Base-by-base conservation (phyloP, 2,329 filamentous ascomycete species). In the Trichoderma pleuroti region DNA sequence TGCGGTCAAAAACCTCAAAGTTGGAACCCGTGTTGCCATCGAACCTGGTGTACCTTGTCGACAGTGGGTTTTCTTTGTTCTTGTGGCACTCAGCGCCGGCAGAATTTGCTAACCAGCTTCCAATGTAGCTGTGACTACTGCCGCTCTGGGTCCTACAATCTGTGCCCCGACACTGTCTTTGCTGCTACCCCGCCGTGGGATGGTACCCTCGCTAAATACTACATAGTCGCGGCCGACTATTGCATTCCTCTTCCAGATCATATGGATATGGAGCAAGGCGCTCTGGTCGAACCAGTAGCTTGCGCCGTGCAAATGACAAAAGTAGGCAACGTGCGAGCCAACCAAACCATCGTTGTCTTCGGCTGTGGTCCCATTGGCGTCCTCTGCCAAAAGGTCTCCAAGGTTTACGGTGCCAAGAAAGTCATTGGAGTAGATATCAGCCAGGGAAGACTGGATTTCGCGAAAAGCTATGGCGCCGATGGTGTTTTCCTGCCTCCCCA, bases 291-390 rank as follows among this genome's bases (percentile, higher is more conserved):
- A 21, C 42, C 42, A 46, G 42, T 46, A 11, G 42, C 42, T 46
- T 46, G 42, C 16, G 42, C 42, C 9, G 42, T 46, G 3, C 42
- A 46, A 46, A 46, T 46, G 42, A 46, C 42, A n/a, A 81, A 81
- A 64, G 77, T 80, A 1, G 84, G 79, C 0, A 77, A 82, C 6
- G 75, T 86, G 14, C 75, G 76, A 18, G 76, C 77, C 4, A 78
- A 81, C 18, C 81, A 85, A 72, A 82, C 78, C 0, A 80, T 86
- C 2, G 78, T 85, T 0, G 81, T 86, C 4, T 82, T 85, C 70
- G 85, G 84, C 1, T 83, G 82, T 52, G 84, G 84, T 0, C 82
- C 84, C 1, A 83, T 86, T n/a, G 84, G 84, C 0, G 73, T 83
- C 1, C 76, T 86, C 1, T 84, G 80, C 59, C 80, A 83, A 67